phyloP scores from a whole-genome alignment of 768 basidiomycete genomes.

The Dendrothele bispora region DNA sequence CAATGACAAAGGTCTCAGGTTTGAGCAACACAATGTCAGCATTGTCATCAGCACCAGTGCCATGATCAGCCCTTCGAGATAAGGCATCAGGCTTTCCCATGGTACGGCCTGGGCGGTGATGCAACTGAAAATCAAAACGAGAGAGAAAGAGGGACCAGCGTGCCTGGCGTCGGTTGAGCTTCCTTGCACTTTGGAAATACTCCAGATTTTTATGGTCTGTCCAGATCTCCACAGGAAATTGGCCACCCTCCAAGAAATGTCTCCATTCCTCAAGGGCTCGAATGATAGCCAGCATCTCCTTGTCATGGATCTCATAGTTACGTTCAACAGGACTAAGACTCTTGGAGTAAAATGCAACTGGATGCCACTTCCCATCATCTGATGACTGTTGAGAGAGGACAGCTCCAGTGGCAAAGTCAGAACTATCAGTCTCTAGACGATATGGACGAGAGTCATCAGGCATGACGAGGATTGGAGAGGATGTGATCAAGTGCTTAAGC shows the following conservation, averaged over 20 bases:
- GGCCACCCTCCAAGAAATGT: conserved; percentile 7
- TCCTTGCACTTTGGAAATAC: conserved; percentile 15
- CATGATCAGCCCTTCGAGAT: conserved; percentile 24
- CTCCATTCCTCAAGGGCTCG: conserved; percentile 26
- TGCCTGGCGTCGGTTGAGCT: too few relatives aligned
- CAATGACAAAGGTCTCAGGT: conserved; percentile 9
- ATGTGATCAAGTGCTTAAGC: conserved; percentile 22
- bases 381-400: conserved; percentile 22
- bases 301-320: too few relatives aligned
- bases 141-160: too few relatives aligned
- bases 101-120: conserved; percentile 28
- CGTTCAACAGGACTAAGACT: conserved; percentile 30
- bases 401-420: conserved; percentile 21
- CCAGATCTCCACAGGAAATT: neutral
- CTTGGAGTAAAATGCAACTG: conserved; percentile 38
- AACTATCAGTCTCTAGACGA: conserved; percentile 23
- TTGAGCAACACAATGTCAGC: conserved; percentile 11
- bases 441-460: conserved; percentile 13
- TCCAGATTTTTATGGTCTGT: conserved; percentile 22
- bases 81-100: conserved; percentile 26
- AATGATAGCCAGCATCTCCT: conserved; percentile 51
- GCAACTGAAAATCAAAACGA: too few relatives aligned
- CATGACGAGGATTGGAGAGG: conserved; percentile 23
- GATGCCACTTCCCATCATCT: conserved; percentile 25
- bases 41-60: conserved; percentile 19